Conservation (phyloP, 805 yeast genomes). For the Candida tallmaniae region DNA sequence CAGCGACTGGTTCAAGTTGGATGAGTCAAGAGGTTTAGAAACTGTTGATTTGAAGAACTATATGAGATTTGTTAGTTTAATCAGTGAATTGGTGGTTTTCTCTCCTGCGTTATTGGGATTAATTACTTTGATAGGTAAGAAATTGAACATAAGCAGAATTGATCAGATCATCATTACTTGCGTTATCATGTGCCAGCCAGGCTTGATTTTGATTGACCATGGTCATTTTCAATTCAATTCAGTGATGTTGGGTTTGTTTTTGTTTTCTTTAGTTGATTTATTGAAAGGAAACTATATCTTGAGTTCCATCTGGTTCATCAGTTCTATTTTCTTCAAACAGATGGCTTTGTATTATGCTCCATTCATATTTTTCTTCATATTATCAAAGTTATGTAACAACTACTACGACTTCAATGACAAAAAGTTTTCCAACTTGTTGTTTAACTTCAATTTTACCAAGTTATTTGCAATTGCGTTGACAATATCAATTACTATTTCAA, state of each 20-base stretch:
- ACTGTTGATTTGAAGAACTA: constrained; percentile 61
- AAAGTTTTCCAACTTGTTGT: constrained; percentile 7
- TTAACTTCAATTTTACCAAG: constrained; percentile 49
- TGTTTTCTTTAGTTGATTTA: constrained; percentile 63
- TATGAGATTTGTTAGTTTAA: constrained; percentile 77
- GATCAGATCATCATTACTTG: constrained; percentile 75
- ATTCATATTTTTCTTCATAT: constrained; percentile 72
- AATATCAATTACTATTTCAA: constrained; percentile 50
- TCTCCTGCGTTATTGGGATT: constrained; percentile 77
- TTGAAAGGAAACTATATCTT: constrained; percentile 57
- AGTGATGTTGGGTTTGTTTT: constrained; percentile 86
- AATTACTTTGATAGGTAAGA: constrained; percentile 66
- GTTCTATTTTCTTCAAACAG: constrained; percentile 82
- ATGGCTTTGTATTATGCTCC: constrained; percentile 95
- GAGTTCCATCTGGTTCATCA: constrained; percentile 74
- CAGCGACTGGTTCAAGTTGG: constrained; percentile 71
- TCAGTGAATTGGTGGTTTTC: constrained; percentile 70
- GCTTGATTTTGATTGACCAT: constrained; percentile 80
- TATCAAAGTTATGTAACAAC: constrained; percentile 42
- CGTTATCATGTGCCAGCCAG: constrained; percentile 80
- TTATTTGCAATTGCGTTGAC: constrained; percentile 60
- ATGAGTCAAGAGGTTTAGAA: constrained; percentile 74
- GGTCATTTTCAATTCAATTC: constrained; percentile 96
- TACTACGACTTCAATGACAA: constrained; percentile 14
- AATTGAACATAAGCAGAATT: constrained; percentile 51